Conservation (phyloP, 2,329 filamentous ascomycete species). For the Mycosphaerella sp. region DNA sequence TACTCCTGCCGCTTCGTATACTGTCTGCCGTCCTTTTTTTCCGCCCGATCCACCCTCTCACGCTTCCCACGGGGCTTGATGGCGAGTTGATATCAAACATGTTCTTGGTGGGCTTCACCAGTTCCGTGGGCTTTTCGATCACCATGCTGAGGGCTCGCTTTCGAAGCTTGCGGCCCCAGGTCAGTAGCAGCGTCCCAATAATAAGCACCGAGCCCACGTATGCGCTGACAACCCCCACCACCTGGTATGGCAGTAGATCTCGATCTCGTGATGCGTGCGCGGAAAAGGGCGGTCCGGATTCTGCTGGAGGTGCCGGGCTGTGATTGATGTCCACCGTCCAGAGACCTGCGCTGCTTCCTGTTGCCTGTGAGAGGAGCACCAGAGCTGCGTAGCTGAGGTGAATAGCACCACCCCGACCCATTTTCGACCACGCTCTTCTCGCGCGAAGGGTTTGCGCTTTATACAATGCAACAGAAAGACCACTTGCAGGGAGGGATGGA, state of each 20-base stretch:
- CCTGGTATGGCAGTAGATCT: slow-evolving; percentile 67
- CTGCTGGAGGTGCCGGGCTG: slow-evolving; percentile 52
- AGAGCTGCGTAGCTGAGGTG: slow-evolving; percentile 29
- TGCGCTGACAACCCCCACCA: slow-evolving; percentile 74
- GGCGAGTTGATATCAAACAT: slow-evolving; percentile 32
- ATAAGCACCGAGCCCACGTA: slow-evolving; percentile 74
- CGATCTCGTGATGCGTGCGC: slow-evolving; percentile 54
- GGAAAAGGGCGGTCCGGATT: slow-evolving; percentile 56
- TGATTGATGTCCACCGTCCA: slow-evolving; percentile 47
- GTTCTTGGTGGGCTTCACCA: slow-evolving; percentile 44
- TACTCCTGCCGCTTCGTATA: slow-evolving; percentile 41
- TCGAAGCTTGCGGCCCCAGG: slow-evolving; percentile 40
- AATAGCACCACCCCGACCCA: slow-evolving; percentile 22
- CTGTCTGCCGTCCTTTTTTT: slow-evolving; percentile 27
- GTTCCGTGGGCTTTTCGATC: slow-evolving; percentile 49
- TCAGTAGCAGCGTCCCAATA: slow-evolving; percentile 56
- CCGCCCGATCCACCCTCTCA: slow-evolving; percentile 26
- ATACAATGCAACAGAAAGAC: too few species aligned
- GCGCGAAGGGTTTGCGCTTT: too few species aligned
- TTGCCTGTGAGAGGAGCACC: slow-evolving; percentile 22
- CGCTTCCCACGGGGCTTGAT: slow-evolving; percentile 25
- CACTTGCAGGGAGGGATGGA: too few species aligned
- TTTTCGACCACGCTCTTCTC: slow-evolving; percentile 2
- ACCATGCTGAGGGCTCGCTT: slow-evolving; percentile 44
- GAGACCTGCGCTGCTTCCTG: slow-evolving; percentile 21